Evolutionary conservation across 495 filamentous ascomycete genomes (phyloP), one percentile per base, ranked within the genome.

Genomic region (Evansstolkia leycettana): DNA sequence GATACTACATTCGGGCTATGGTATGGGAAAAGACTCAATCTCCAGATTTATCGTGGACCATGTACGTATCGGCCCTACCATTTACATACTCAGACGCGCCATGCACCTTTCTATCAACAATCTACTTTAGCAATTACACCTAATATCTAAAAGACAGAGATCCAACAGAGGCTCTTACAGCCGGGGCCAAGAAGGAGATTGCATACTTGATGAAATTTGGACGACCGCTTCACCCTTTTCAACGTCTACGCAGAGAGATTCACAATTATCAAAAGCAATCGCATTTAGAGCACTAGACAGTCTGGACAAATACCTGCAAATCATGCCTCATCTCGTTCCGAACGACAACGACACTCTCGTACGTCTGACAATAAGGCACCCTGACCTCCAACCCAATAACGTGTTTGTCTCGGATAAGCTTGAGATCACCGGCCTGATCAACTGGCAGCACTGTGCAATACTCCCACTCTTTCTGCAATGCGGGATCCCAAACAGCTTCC

Each of bases 351-450:
- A 7, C 7, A 7, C 24, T n/a, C 24, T 31, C 28, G 6, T 12
- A 31, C 32, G 38, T 2, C 50, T 41, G 6, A 19, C 28, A 0
- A 19, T 53, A 17, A 44, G 46, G 20, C 44, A 50, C 31, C 50
- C 50, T 5, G 50, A 53, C 31, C 40, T 53, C 12, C 42, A 43
- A 34, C 47, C 47, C 0, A 50, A 48, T 26, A 50, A 50, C 19
- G 42, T 53, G 16, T 32, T 54, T 7, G 17, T 51, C 3, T 38
- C 42, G 5, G 11, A 34, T 10, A 7, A 40, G 0, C 19, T 44
- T 3, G 33, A 54, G 10, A 33, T 51, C 17, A 45, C 2, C 17
- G 40, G 42, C 5, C 34, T 51, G 18, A 52, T 52, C 13, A 43
- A 54, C 31, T 54, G 38, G 51, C 45, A 51, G 24, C 40, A 46